Base-by-base conservation (phyloP, 192 early-diverging fungal genomes). In the Obelidium mucronatum region DNA sequence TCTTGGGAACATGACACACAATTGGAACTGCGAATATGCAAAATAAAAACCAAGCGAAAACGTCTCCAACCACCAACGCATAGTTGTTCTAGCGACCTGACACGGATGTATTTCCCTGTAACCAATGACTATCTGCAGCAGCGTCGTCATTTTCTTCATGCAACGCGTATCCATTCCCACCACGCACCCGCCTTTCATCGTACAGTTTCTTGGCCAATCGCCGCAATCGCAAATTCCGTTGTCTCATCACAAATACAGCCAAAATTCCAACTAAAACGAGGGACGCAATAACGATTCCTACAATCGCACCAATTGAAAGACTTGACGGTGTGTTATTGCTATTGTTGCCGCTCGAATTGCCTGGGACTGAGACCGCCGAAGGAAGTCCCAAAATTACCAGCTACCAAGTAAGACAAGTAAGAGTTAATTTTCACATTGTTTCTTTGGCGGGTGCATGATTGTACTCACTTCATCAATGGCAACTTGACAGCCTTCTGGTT, bases 401-500 rank as follows among this genome's bases (percentile, higher is more conserved):
- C n/a, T n/a, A n/a, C n/a, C n/a, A 31, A 60, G 13, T 28, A 15
- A 28, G 28, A 1, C 17, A 1, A 30, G 31, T 60, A 28, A 19
- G 24, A 30, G n/a, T 15, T 22, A 60, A 28, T 60, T 60, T 19
- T 19, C 22, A 28, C 58, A 28, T 22, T 13, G 58, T 28, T 1
- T 3, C 22, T 19, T 60, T 19, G 24, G 58, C 15, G 31, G 22
- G 17, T 60, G 58, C 31, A 1, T 60, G 58, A 60, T 22, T 60
- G n/a, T 13, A 2, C 13, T 64, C 35, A 68, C 67, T 44, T 68
- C 44, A 52, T 52, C 51, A 26, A 68, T 30, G 2, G 67, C 40
- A 2, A 68, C 40, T 44, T 68, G 67, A 52, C 67, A 68, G 42
- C 67, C 67, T 26, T 22, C 48, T 13, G 48, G n/a, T 17, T 53